These are phyloP conservation scores for Symbiodinium pilosum DNA, from an alignment of 73 alveolate species.

Conservation along the genomic window DNA sequence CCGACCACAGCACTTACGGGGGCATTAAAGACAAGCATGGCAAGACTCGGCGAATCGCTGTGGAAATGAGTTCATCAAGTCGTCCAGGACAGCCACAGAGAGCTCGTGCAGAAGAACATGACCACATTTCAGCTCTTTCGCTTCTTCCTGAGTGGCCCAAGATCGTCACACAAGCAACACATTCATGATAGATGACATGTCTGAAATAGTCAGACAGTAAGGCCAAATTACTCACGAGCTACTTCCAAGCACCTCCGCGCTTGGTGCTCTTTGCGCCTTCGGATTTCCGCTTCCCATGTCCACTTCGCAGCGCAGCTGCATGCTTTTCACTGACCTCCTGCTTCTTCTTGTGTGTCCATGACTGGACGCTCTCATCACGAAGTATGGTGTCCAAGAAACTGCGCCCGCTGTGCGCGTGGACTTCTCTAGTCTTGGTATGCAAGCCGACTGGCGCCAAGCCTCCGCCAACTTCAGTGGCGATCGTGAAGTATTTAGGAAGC, in stretches of 20 bases:
- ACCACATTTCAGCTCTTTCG: neutral
- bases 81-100: no score
- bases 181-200: no score
- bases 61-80: no score
- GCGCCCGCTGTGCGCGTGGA: slow-evolving; percentile 73
- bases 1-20: no score
- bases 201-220: neutral
- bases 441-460: slow-evolving; percentile 77
- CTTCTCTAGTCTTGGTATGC: slow-evolving; percentile 52
- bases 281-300: slow-evolving; percentile 75
- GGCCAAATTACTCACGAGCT: neutral
- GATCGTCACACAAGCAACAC: no score
- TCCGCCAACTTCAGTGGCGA: slow-evolving; percentile 84
- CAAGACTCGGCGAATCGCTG: no score
- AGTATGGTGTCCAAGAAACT: slow-evolving; percentile 53
- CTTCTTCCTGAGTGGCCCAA: neutral
- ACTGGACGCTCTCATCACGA: slow-evolving; percentile 40
- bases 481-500: slow-evolving; percentile 87
- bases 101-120: no score
- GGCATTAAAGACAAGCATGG: no score
- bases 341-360: slow-evolving; percentile 53
- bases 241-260: slow-evolving; percentile 80
- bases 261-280: slow-evolving; percentile 72
- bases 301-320: slow-evolving; percentile 24
- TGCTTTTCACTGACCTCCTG: neutral